A percentile compares a stretch with the other conserved stretches of the same genome.
These are phyloP conservation scores for Proliferodiscus dingleyae DNA, from an alignment of 2,329 filamentous ascomycete genomes.

Conservation along the genomic window DNA sequence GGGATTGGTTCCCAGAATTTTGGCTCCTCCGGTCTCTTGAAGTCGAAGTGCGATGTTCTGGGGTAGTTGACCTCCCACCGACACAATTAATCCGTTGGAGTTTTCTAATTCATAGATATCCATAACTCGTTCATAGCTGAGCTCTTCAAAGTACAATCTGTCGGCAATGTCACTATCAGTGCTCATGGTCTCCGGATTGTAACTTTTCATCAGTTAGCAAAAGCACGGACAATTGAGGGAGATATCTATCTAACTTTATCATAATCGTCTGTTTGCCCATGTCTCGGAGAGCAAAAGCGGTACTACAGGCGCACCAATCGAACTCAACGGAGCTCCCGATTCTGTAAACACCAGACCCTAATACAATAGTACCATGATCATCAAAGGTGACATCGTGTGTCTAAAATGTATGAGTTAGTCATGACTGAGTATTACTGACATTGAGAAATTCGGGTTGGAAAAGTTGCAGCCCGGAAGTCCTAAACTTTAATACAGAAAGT, in stretches of 20 bases:
- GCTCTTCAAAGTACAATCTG: slow-evolving; percentile 92
- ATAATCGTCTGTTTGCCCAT: slow-evolving; percentile 97
- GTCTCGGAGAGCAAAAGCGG: slow-evolving; percentile 62
- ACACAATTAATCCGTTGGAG: slow-evolving; percentile 84
- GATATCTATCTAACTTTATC: slow-evolving; percentile 65
- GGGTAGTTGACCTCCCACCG: slow-evolving; percentile 90
- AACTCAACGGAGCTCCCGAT: slow-evolving; percentile 98
- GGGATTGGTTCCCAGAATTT: slow-evolving; percentile 88
- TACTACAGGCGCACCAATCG: slow-evolving; percentile 44
- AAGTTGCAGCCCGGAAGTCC: too few relatives aligned
- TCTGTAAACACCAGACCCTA: slow-evolving; percentile 93
- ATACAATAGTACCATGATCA: slow-evolving; percentile 82
- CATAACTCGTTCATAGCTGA: slow-evolving; percentile 97
- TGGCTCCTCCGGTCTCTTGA: slow-evolving; percentile 76
- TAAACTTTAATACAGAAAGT: too few relatives aligned
- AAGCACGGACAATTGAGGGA: too few relatives aligned
- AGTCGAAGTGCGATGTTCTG: slow-evolving; percentile 96
- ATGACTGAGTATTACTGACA: too few relatives aligned
- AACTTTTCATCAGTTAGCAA: slow-evolving; percentile 23
- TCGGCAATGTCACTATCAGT: slow-evolving; percentile 91
- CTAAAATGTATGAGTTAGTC: too few relatives aligned
- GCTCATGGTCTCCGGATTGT: slow-evolving; percentile 57
- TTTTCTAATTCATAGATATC: slow-evolving; percentile 95
- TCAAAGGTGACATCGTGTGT: slow-evolving; percentile 95
- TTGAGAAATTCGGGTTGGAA: too few relatives aligned